Evolutionary conservation across 345 rosid genomes (phyloP), one percentile per base, ranked within the genome.

Genomic region (Hibiscus trionum): DNA sequence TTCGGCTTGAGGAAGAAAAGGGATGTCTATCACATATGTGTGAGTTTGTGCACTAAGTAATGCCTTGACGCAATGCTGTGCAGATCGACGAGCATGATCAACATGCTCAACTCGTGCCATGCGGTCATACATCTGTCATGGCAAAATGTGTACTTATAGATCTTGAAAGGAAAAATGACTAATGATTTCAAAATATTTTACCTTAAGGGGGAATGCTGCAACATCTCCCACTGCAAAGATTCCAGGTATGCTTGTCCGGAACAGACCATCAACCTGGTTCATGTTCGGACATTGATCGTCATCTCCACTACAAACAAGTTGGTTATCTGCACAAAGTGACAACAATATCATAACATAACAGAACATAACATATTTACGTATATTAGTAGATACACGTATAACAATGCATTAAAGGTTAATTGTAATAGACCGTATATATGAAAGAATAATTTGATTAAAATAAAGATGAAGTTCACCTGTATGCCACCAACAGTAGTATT

Each of bases 141-240:
- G 27, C 29, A 79, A 73, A 74, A 74, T 55, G 31, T 31, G 49
- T 57, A 27, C 50, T 74, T 58, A 71, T 60, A 77, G 55, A 73
- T 58, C 33, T 56, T 19, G 71, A 62, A 62, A 61, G 12, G 63
- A 62, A 61, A 53, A 59, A 62, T 42, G 57, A 12, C 47, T 64
- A 19, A 57, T 77, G 46, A 29, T 85, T 27, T 74, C 5, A 75
- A 15, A 80, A 73, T 46, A 44, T 42, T 61, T 67, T 77, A 95
- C 97, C 96, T 91, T 89, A 73, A 95, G 79, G 0, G 97, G 99
- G 82, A 95, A 95, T 63, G 97, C 97, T 78, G 97, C 99, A 1
- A 91, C 93, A 80, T 95, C 99, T 86, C 97, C 99, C 72, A 95
- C 84, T 79, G 96, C 96, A 76, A 91, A 95, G 52, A 95, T 91